These are phyloP conservation scores for Schizothecium vesticola DNA, from an alignment of 495 filamentous ascomycete genomes.

Conservation along the genomic window DNA sequence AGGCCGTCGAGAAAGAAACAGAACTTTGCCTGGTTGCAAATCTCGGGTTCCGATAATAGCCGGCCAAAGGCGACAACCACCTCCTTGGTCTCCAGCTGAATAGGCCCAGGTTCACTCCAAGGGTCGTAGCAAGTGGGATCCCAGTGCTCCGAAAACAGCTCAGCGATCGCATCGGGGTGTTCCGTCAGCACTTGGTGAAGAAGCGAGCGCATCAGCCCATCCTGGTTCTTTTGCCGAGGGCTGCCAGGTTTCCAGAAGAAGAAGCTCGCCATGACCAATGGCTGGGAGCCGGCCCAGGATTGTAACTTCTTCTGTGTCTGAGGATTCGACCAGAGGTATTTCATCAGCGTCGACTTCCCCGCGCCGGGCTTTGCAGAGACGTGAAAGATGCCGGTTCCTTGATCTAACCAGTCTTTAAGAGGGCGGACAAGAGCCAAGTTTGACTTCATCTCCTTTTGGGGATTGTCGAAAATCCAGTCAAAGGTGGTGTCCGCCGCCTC, in stretches of 20 bases:
- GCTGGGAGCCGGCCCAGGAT: background rate
- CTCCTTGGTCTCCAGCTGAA: background rate
- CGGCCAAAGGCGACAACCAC: background rate
- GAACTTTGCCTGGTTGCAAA: background rate
- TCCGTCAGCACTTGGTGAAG: background rate
- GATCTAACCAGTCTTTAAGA: background rate
- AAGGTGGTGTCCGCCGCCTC: background rate
- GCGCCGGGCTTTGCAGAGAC: constrained; percentile 1
- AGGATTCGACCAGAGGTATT: background rate
- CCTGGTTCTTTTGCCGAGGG: background rate
- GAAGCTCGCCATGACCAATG: background rate
- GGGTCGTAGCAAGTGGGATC: background rate
- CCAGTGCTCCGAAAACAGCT: background rate
- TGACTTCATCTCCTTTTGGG: background rate
- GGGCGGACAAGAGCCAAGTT: background rate
- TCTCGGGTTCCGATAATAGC: background rate
- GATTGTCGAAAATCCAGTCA: background rate
- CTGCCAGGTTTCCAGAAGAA: constrained; percentile 1
- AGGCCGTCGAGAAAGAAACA: background rate
- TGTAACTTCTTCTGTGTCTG: background rate
- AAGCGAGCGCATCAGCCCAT: background rate
- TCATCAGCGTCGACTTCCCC: constrained; percentile 10
- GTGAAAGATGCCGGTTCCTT: constrained; percentile 1
- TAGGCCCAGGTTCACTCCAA: background rate
- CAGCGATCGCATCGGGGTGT: background rate